Evolutionary conservation across 2,329 filamentous ascomycete species (phyloP).

Genomic region (Alternaria tenuissima): DNA sequence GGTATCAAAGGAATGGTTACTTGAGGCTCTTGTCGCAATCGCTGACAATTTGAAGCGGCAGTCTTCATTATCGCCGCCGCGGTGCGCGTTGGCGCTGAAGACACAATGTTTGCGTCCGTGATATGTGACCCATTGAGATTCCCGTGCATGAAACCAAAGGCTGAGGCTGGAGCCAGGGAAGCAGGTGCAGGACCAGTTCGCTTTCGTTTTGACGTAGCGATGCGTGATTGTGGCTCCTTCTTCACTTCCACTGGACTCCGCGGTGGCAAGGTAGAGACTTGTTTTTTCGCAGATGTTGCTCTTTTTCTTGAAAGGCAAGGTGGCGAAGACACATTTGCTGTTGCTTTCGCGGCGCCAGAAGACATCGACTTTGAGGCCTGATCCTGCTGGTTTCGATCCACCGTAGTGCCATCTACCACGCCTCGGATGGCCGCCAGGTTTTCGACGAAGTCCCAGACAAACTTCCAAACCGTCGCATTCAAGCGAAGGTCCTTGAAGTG

Average conservation of each 20-base stretch:
- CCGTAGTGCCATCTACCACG: conserved; percentile 32
- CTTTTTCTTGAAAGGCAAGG: not conserved
- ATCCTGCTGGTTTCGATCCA: conserved; percentile 14
- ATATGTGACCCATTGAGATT: no score
- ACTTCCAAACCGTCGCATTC: conserved; percentile 37
- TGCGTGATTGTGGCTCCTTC: not conserved
- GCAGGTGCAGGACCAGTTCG: conserved; percentile 16
- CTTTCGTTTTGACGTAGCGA: conserved; percentile 24
- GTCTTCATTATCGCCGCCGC: no score
- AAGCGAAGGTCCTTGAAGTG: conserved; percentile 41
- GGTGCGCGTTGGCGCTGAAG: no score
- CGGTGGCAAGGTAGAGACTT: not conserved
- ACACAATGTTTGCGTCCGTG: no score
- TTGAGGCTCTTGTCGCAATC: no score
- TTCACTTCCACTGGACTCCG: conserved; percentile 3
- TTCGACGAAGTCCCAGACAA: conserved; percentile 44
- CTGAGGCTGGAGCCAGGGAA: not conserved
- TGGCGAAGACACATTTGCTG: not conserved
- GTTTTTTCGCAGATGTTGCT: not conserved
- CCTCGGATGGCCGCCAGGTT: conserved; percentile 37
- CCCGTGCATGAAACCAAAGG: no score
- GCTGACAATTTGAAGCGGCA: no score
- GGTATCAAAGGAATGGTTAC: no score
- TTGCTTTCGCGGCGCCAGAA: not conserved
- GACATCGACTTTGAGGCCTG: not conserved